Conservation (phyloP, 2,329 filamentous ascomycete genomes). For the Sporothrix brasiliensis region DNA sequence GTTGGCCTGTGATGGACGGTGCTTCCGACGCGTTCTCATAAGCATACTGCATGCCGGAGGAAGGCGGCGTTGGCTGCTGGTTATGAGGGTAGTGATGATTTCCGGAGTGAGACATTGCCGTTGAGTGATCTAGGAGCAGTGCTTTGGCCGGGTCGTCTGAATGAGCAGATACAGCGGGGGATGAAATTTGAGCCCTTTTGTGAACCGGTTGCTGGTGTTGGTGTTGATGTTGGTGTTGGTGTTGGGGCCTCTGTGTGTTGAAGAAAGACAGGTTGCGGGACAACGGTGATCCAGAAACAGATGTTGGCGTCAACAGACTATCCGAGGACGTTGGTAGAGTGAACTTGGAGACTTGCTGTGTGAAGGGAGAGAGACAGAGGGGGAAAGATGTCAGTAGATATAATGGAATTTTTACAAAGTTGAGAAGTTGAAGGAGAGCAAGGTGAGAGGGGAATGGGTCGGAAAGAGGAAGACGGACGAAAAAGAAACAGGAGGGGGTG, state of each 20-base stretch:
- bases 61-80: slow-evolving; percentile 11
- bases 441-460: not conserved
- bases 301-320: slow-evolving; percentile 15
- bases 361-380: not conserved
- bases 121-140: not conserved
- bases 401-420: not conserved
- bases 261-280: not conserved
- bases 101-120: slow-evolving; percentile 7
- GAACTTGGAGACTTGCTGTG: slow-evolving; percentile 1
- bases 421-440: not conserved
- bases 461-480: not conserved
- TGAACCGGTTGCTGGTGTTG: not conserved
- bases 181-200: not conserved
- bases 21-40: not conserved
- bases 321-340: slow-evolving; percentile 10
- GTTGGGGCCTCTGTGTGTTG: not conserved
- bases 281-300: slow-evolving; percentile 10
- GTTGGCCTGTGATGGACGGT: not conserved
- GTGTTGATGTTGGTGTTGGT: not conserved
- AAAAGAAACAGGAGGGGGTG: not conserved
- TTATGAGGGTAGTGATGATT: not conserved
- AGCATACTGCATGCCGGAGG: not conserved
- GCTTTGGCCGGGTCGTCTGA: not conserved
- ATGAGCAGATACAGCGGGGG: not conserved
- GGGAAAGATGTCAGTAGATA: slow-evolving; percentile 12